Base-by-base conservation (phyloP, 2,329 filamentous ascomycete species). In the Neonectria punicea region DNA sequence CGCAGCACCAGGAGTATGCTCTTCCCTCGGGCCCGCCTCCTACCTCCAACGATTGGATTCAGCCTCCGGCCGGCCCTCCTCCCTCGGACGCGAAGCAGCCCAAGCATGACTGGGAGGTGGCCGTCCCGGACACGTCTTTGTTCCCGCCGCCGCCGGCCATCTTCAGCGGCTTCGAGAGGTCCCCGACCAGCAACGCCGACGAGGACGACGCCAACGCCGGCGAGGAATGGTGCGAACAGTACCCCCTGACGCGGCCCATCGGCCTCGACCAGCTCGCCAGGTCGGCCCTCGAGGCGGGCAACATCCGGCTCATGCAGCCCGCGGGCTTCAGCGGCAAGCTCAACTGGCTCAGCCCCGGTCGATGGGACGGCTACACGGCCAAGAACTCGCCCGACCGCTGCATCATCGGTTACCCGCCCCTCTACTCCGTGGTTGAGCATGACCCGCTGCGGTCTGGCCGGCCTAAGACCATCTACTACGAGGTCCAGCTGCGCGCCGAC, bases 101-200 rank as follows among this genome's bases (percentile, higher is more conserved):
- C 30, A 30, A 51, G 49, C 91, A 93, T 75, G 88, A 92, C 78
- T 94, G 92, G 92, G 84, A 89, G 69, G 75, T 85, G 7, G 86
- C 89, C 3, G 90, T 93, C 1, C 91, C 92, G 0, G 92, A 94
- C 76, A 93, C 88, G 1, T 84, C 90, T 1, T 84, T 92, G 10
- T 87, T 94, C 47, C 92, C 92, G 1, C 91, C 91, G 0, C 92
- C 92, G 1, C 92, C 92, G 0, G 86, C 86, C 32, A 85, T 93
- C 75, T 89, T 89, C 78, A 80, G 80, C 58, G 87, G 87, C 53
- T 88, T 89, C 73, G 88, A 92, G 65, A 80, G 78, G 34, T 93
- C 91, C 13, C 88, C 89, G 0, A 85, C 90, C 2, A 89, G 88
- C 74, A 95, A 95, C 77, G 90, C 92, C 1, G 86, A 86, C 2